phyloP scores from a whole-genome alignment of 2,329 filamentous ascomycete genomes.

The Akanthomyces lecanii region DNA sequence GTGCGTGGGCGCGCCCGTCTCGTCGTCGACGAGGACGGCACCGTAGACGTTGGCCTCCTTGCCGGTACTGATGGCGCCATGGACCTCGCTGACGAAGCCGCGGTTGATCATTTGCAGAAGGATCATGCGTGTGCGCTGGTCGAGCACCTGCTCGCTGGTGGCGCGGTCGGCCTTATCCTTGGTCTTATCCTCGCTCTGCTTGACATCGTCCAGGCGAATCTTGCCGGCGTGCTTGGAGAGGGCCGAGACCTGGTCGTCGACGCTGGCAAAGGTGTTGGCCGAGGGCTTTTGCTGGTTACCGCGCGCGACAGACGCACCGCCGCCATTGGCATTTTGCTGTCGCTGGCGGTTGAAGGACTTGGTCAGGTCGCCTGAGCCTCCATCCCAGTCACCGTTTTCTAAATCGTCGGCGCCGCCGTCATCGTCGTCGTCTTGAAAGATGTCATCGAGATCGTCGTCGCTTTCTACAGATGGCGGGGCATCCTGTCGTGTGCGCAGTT shows the following conservation, averaged over 20 bases:
- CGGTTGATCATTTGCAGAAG: constrained; percentile 94
- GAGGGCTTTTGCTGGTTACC: constrained; percentile 74
- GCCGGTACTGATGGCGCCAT: constrained; percentile 92
- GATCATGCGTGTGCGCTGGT: constrained; percentile 92
- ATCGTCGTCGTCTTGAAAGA: constrained; percentile 37
- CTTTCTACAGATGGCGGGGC: constrained; percentile 21
- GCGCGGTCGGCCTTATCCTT: constrained; percentile 91
- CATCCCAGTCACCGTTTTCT: constrained; percentile 51
- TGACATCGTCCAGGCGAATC: constrained; percentile 70
- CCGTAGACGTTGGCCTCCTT: constrained; percentile 99
- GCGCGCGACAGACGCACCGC: constrained; percentile 54
- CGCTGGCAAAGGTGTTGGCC: constrained; percentile 71
- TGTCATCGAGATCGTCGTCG: constrained; percentile 37
- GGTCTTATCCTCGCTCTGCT: constrained; percentile 48
- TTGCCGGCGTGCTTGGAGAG: constrained; percentile 81
- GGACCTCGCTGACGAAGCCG: constrained; percentile 81
- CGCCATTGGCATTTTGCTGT: constrained; percentile 50
- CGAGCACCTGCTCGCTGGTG: constrained; percentile 90
- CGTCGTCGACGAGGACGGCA: constrained; percentile 62
- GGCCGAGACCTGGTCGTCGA: constrained; percentile 86
- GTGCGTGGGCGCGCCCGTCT: constrained; percentile 55
- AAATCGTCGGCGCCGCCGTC: constrained; percentile 63
- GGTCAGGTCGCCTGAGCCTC: constrained; percentile 64
- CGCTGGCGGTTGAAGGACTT: constrained; percentile 86
- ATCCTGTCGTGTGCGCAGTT: constrained; percentile 28